Evolutionary conservation across 164 flowering plant species (phyloP).

Genomic region (Paratinospora sagittata): DNA sequence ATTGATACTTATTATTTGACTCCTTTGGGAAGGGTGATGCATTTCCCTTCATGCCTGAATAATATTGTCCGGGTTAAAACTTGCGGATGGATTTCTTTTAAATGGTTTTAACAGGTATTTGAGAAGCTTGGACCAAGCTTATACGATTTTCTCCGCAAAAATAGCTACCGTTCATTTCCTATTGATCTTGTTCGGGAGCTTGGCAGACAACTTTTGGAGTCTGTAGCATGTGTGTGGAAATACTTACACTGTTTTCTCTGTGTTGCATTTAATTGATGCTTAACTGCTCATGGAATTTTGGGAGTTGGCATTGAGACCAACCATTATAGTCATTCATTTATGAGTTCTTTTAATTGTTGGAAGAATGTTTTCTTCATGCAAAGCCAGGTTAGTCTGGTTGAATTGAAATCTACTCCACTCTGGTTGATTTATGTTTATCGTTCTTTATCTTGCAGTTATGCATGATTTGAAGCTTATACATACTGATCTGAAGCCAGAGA

Average conservation of each 20-base stretch:
- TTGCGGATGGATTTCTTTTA: slow-evolving; percentile 49
- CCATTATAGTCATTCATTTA: slow-evolving; percentile 1
- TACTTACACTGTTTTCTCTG: slow-evolving; percentile 38
- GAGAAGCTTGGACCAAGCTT: slow-evolving; percentile 99
- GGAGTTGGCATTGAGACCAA: slow-evolving; percentile 10
- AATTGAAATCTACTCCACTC: not conserved
- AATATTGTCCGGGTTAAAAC: slow-evolving; percentile 53
- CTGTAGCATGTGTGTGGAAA: slow-evolving; percentile 97
- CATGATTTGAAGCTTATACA: slow-evolving; percentile 84
- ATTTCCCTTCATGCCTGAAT: slow-evolving; percentile 31
- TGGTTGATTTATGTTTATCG: not conserved
- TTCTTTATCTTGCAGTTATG: slow-evolving; percentile 62
- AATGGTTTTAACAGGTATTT: slow-evolving; percentile 93
- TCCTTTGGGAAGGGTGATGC: slow-evolving; percentile 34
- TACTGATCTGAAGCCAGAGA: slow-evolving; percentile 95
- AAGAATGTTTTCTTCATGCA: not conserved
- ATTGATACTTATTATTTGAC: slow-evolving; percentile 39
- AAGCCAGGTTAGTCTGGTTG: not conserved
- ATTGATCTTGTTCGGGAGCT: slow-evolving; percentile 99
- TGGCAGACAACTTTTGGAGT: slow-evolving; percentile 98
- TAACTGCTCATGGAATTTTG: slow-evolving; percentile 10
- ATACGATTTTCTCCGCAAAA: slow-evolving; percentile 97
- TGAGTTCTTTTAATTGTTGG: slow-evolving; percentile 4
- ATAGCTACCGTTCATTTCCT: slow-evolving; percentile 94
- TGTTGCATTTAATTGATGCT: slow-evolving; percentile 17